Evolutionary conservation across 2,329 filamentous ascomycete species (phyloP), one percentile per base, ranked within the genome.

Genomic region (Apiospora aurea): DNA sequence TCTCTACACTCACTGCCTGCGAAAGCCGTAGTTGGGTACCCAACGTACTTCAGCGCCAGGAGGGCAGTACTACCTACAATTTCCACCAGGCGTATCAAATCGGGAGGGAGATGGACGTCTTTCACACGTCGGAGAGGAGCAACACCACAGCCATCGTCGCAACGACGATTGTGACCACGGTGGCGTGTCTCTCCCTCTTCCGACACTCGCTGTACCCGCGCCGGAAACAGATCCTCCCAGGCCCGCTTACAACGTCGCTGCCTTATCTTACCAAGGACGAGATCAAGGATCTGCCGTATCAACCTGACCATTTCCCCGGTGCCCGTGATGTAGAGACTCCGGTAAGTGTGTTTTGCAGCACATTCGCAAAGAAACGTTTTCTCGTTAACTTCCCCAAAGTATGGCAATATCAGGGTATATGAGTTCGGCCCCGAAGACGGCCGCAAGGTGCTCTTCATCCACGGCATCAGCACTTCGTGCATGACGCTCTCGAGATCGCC

Each of bases 391-490:
- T 43, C 34, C 16, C 21, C 10, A 53, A 67, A 89, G 78, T 95
- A 94, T 79, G 94, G 94, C 69, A 90, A 86, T 46, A 91, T 95
- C 71, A 86, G 93, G 49, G 92, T 94, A 29, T 96, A 96, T 79
- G 94, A 97, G 83, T 97, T 92, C 83, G 94, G 94, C 1, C 92
- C 94, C 0, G 87, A 90, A 69, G 82, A 89, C 70, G 94, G 94
- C 10, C 87, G 88, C 66, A 95, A 93, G 77, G 91, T 96, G 5
- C 82, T 97, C 21, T 86, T 97, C 46, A 86, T 97, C 11, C 94
- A 97, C 79, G 94, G 94, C 64, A 96, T 97, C 79, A 94, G 91
- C 73, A 97, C 94, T 0, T 92, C 94, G 0, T 94, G 92, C 80
- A 88, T 95, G 76, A 91, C 93, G 1, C 85, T 96, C 21, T 87